Evolutionary conservation across 345 rosid species (phyloP).

Genomic region (Syzygium jambos): DNA sequence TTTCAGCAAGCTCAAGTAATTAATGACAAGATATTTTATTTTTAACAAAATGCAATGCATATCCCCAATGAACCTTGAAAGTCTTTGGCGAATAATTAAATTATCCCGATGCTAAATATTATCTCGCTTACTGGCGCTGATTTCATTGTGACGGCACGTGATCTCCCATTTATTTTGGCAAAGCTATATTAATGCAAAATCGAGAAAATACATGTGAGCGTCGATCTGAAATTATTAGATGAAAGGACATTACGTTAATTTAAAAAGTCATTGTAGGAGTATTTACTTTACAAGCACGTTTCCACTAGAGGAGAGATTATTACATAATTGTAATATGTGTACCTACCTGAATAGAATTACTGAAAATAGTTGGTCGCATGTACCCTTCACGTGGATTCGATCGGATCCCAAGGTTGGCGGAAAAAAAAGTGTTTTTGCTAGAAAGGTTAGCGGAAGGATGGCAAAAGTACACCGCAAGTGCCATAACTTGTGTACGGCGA

Average conservation of each 20-base stretch:
- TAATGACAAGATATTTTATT: background rate
- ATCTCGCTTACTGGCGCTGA: background rate
- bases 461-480: too few relatives aligned
- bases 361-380: slow-evolving; percentile 5
- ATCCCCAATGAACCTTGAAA: background rate
- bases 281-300: background rate
- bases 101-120: background rate
- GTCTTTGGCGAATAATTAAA: background rate
- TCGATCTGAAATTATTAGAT: too few relatives aligned
- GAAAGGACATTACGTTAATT: background rate
- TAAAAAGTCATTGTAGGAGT: background rate
- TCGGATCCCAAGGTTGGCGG: slow-evolving; percentile 2
- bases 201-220: background rate
- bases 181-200: background rate
- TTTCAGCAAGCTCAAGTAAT: background rate
- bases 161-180: background rate
- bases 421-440: too few relatives aligned
- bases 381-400: slow-evolving; percentile 34
- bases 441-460: background rate
- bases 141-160: too few relatives aligned
- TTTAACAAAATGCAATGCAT: background rate
- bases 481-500: too few relatives aligned
- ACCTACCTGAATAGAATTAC: background rate
- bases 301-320: background rate
- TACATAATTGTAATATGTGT: background rate